phyloP scores from a whole-genome alignment of 371 early-diverging fungal species.

The Entomophthora muscae region DNA sequence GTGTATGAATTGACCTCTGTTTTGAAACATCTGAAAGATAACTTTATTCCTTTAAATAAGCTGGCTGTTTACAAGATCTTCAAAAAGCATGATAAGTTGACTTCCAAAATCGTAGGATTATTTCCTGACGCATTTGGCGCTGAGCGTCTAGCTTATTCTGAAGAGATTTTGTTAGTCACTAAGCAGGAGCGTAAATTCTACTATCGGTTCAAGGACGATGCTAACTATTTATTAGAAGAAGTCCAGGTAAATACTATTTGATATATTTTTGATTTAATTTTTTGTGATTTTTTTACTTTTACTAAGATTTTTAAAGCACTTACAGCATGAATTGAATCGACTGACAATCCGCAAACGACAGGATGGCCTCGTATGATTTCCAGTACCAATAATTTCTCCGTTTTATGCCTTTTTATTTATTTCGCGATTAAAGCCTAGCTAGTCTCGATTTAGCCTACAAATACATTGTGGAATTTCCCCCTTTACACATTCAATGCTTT shows the following conservation, averaged over 20 bases:
- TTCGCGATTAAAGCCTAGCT: too few relatives aligned
- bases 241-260: conserved; percentile 4
- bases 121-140: neutral
- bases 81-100: conserved; percentile 10
- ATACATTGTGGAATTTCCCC: neutral
- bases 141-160: neutral
- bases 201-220: neutral
- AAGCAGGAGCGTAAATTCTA: conserved; percentile 6
- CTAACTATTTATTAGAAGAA: conserved; percentile 1
- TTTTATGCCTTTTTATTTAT: too few relatives aligned
- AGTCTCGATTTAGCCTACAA: neutral
- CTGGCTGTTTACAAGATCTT: conserved; percentile 10
- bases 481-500: too few relatives aligned
- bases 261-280: neutral
- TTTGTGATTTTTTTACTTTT: neutral
- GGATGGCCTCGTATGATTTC: neutral
- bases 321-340: conserved; percentile 3
- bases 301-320: neutral
- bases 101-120: neutral
- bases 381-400: too few relatives aligned
- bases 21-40: conserved; percentile 6
- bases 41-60: conserved; percentile 9
- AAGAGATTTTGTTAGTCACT: neutral
- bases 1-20: conserved; percentile 2
- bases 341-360: neutral